Base-by-base conservation (phyloP, 2,329 filamentous ascomycete species). In the Clarireedia homoeocarpa region DNA sequence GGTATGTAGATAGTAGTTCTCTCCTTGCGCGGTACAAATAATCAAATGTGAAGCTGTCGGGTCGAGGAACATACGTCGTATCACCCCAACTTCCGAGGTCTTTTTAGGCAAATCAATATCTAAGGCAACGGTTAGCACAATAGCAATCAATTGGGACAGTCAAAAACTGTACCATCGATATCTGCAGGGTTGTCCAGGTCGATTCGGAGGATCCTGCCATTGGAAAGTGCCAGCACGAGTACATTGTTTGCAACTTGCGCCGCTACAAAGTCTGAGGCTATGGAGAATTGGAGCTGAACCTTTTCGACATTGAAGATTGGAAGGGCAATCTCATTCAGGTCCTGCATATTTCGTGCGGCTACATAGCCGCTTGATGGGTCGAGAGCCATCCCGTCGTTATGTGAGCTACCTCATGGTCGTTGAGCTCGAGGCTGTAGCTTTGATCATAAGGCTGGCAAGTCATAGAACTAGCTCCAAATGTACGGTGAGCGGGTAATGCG, bases 171-270 rank as follows among this genome's bases (percentile, higher is more conserved):
- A 89, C 85, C 89, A 74, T 99, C 94, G 67, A 99, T 96, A 71
- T 99, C 94, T 68, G 91, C 89, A 5, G 94, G 88, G 67, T 86
- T 89, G 71, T 96, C 91, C 51, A 97, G 76, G 70, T 97, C 94
- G 71, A 99, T 99, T 59, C 94, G 84, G 58, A 99, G 76, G 61
- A 99, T 94, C 65, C 92, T 86, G 51, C 91, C 90, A 57, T 92
- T 96, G 5, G 91, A 92, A 39, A 99, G 80, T 42, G 94, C 94
- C 51, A 99, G 78, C 23, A 97, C 85, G 56, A 99, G 81, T 59
- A 97, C 91, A 76, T 99, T 96, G 73, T 99, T 97, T 62, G 92
- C 91, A 55, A 97, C 92, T 72, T 96, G 91, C 42, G 91, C 91
- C 17, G 94, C 91, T 48, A 96, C 94, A 69, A 99, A 97, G 72